Evolutionary conservation across 257 asterid genomes (phyloP).

Genomic region (Nicotiana attenuata): DNA sequence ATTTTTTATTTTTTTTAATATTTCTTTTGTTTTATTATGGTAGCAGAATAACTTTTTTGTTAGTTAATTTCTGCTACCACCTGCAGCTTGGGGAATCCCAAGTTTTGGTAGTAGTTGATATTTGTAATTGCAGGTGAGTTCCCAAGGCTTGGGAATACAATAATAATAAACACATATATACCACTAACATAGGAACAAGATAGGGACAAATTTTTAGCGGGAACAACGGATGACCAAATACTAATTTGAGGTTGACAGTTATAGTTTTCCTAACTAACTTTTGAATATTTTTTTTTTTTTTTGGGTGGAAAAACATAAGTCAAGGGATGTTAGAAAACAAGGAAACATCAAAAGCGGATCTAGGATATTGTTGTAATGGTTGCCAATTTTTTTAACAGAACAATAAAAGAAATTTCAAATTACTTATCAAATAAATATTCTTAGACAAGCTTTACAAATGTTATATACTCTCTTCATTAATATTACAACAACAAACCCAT

Average conservation of each 20-base stretch:
- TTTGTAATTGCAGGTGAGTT: neutral
- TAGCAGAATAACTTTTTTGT: neutral
- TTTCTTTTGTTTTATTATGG: neutral
- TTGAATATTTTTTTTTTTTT: neutral
- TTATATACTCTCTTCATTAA: no score
- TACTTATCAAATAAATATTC: no score
- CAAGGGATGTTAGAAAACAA: neutral
- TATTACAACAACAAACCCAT: no score
- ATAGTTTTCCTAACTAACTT: neutral
- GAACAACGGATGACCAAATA: conserved; percentile 30
- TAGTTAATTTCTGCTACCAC: neutral
- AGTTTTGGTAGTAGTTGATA: neutral
- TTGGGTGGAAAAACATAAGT: neutral
- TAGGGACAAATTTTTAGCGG: conserved; percentile 8
- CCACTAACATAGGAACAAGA: neutral
- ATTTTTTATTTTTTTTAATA: no score
- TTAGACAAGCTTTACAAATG: no score
- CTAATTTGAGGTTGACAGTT: neutral
- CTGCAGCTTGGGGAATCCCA: conserved; percentile 7
- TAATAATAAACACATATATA: neutral
- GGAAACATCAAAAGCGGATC: neutral
- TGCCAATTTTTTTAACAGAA: no score
- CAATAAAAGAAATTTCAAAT: no score
- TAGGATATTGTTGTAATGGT: neutral
- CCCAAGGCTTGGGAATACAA: neutral